phyloP scores from a whole-genome alignment of 345 rosid genomes.

The Orychophragmus violaceus region DNA sequence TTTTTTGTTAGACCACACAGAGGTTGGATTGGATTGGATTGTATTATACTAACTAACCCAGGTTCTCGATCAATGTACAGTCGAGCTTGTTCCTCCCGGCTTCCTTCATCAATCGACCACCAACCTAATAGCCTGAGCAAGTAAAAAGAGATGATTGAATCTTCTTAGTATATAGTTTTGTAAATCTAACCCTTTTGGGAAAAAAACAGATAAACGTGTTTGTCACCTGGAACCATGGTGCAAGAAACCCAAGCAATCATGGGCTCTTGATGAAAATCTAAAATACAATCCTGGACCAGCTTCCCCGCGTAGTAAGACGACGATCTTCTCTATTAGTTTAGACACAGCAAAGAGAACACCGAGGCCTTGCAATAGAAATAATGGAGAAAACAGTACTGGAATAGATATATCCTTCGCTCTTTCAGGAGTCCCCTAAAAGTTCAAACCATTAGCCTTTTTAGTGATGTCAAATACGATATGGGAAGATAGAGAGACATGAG shows the following conservation, averaged over 20 bases:
- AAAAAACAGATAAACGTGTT: not conserved
- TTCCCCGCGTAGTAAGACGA: constrained; percentile 62
- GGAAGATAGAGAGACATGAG: constrained; percentile 19
- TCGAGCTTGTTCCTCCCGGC: constrained; percentile 86
- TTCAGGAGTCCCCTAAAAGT: constrained; percentile 82
- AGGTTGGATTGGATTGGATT: no score
- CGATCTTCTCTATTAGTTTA: constrained; percentile 67
- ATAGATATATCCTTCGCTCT: constrained; percentile 74
- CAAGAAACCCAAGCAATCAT: constrained; percentile 81
- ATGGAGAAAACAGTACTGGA: constrained; percentile 75
- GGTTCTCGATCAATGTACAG: constrained; percentile 61
- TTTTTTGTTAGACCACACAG: not conserved
- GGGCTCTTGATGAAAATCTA: constrained; percentile 59
- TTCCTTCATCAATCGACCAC: constrained; percentile 99
- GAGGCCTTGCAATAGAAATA: constrained; percentile 80
- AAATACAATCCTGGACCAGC: constrained; percentile 71
- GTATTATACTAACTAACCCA: constrained; percentile 59
- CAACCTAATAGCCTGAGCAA: constrained; percentile 82
- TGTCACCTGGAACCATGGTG: constrained; percentile 96
- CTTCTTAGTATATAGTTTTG: not conserved
- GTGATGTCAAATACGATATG: constrained; percentile 22
- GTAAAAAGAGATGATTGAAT: not conserved
- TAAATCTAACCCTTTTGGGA: not conserved
- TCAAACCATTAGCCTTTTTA: constrained; percentile 22
- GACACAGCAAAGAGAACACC: constrained; percentile 78